Evolutionary conservation across 371 early-diverging fungal species (phyloP).

Genomic region (Mortierella polycephala): DNA sequence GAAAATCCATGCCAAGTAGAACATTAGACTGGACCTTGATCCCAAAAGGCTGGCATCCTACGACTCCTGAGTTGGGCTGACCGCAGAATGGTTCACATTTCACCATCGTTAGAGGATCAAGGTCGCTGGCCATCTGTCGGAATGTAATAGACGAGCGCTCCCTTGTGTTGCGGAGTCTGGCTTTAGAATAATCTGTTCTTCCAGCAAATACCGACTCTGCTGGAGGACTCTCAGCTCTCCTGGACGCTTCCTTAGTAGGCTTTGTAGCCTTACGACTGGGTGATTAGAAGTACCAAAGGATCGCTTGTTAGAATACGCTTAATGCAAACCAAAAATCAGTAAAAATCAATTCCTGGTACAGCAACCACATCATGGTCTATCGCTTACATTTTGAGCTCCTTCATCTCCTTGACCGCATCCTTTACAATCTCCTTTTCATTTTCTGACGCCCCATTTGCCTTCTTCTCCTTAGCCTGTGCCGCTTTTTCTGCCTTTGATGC

Average conservation of each 20-base stretch:
- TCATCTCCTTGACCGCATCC: slow-evolving; percentile 46
- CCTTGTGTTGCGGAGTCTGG: slow-evolving; percentile 54
- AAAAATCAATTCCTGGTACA: not conserved
- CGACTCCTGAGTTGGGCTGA: slow-evolving; percentile 71
- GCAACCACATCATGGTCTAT: too few relatives aligned
- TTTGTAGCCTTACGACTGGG: slow-evolving; percentile 28
- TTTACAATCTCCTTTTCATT: slow-evolving; percentile 27
- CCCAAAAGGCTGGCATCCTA: slow-evolving; percentile 82
- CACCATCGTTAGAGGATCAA: slow-evolving; percentile 85
- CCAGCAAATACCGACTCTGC: slow-evolving; percentile 49
- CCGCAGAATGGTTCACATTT: slow-evolving; percentile 83
- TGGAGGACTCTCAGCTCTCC: slow-evolving; percentile 16
- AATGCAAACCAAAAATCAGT: not conserved
- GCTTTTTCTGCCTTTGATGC: slow-evolving; percentile 36
- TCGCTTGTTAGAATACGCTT: not conserved
- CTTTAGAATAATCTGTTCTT: slow-evolving; percentile 62
- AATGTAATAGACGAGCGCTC: slow-evolving; percentile 44
- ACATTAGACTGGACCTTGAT: slow-evolving; percentile 80
- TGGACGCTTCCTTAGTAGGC: slow-evolving; percentile 23
- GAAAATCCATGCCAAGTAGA: slow-evolving; percentile 86
- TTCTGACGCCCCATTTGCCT: slow-evolving; percentile 7
- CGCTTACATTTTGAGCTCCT: slow-evolving; percentile 39
- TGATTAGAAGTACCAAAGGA: not conserved
- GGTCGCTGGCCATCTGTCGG: slow-evolving; percentile 54
- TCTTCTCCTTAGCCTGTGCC: slow-evolving; percentile 20